Base-by-base conservation (phyloP, 495 filamentous ascomycete species). In the Chaetomium fimeti region DNA sequence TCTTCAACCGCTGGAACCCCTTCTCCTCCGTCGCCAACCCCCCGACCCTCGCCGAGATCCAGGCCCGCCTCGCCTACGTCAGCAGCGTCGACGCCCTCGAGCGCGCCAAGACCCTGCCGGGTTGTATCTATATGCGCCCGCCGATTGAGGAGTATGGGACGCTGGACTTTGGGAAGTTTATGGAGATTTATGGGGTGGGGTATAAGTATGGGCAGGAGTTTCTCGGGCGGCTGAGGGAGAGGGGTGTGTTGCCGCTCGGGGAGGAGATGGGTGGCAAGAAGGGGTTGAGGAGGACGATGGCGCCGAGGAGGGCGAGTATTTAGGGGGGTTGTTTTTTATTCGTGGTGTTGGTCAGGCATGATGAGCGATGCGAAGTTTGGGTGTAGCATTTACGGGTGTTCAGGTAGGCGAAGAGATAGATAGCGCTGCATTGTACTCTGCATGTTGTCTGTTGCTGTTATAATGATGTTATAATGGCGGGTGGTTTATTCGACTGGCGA, bases 1-100 rank as follows among this genome's bases (percentile, higher is more conserved):
- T 92, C 49, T 68, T 93, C 65, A 98, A 98, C 70, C 85, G 94
- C 61, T 98, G 95, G 95, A 98, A 98, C 71, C 93, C 94, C 0
- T 92, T 98, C 72, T 93, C 90, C 0, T 81, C 83, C 2, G 84
- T 84, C 60, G 88, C 93, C 1, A 98, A 98, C 64, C 94, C 94
- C 2, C 95, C 95, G 0, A 98, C 94, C 6, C 80, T 98, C 2
- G 91, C 92, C 3, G 94, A 98, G 74, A 98, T 98, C 66, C 95
- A 98, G 78, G 91, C 90, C 5, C 84, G 93, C 7, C 82, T 99
- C 2, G 95, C 94, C 4, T 99, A 99, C 70, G 94, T 99, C 11
- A 91, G 87, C 3, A 91, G 88, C 28, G 91, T 96, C 5, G 95
- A 97, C 71, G 94, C 93, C 52, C 81, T 99, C 15, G 94, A 99